Evolutionary conservation across 2,329 filamentous ascomycete species (phyloP).

Genomic region (Arthrinium phaeospermum): DNA sequence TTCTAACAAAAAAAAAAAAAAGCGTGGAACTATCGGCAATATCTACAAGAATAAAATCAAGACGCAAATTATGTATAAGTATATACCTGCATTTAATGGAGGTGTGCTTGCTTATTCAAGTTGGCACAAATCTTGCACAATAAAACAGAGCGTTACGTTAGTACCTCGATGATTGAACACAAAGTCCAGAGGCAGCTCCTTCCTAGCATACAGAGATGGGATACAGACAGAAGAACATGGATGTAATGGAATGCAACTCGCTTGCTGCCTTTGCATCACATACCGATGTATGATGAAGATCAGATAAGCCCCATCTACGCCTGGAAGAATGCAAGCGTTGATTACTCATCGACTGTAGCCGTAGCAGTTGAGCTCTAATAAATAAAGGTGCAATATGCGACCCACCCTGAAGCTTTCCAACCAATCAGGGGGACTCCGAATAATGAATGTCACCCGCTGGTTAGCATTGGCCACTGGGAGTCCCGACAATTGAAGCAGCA

Average conservation of each 20-base stretch:
- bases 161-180: background rate
- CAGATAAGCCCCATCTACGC: background rate
- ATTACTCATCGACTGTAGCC: background rate
- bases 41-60: background rate
- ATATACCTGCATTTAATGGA: background rate
- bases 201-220: no score
- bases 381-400: background rate
- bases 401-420: background rate
- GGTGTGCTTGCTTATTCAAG: background rate
- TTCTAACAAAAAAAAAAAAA: no score
- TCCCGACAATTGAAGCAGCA: constrained; percentile 17
- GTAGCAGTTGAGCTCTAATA: background rate
- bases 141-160: background rate
- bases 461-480: constrained; percentile 14
- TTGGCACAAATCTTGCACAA: background rate
- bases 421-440: background rate
- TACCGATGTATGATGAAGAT: background rate
- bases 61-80: background rate
- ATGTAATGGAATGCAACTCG: background rate
- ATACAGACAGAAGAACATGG: no score
- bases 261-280: background rate
- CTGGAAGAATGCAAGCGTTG: background rate
- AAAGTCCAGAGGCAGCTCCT: background rate
- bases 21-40: background rate
- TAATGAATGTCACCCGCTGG: constrained; percentile 15